Conservation (phyloP, 306 rosid genomes). For the Purshia tridentata region DNA sequence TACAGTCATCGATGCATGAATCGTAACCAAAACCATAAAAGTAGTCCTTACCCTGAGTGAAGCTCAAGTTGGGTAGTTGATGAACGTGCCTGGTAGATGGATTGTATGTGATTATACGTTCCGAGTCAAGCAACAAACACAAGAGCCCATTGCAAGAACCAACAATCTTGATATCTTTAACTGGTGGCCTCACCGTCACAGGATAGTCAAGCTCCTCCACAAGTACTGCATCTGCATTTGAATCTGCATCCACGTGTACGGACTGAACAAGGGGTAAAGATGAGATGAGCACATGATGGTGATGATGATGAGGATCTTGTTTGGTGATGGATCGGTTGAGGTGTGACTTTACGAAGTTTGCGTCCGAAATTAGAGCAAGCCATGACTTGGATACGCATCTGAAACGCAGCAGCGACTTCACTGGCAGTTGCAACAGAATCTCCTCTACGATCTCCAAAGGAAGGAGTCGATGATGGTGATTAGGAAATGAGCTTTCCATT, state of each 20-base stretch:
- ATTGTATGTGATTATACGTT: conserved; percentile 2
- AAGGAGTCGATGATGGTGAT: neutral
- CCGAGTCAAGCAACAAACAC: conserved; percentile 11
- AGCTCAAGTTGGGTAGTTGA: neutral
- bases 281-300: conserved; percentile 12
- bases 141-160: conserved; percentile 16
- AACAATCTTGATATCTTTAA: conserved; percentile 17
- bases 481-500: neutral
- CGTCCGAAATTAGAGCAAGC: conserved; percentile 22
- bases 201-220: neutral
- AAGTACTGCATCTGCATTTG: neutral
- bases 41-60: conserved; percentile 8
- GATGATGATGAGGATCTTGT: conserved; percentile 7
- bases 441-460: conserved; percentile 13
- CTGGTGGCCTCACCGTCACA: neutral
- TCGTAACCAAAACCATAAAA: conserved; percentile 24
- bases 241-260: neutral
- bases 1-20: neutral
- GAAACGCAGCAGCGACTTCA: conserved; percentile 21
- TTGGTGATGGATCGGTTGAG: conserved; percentile 5
- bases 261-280: neutral
- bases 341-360: conserved; percentile 19
- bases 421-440: conserved; percentile 22
- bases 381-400: conserved; percentile 21
- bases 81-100: conserved; percentile 20